A percentile compares a stretch with the other conserved stretches of the same genome.
Evolutionary conservation across 2,329 filamentous ascomycete species (phyloP).

Genomic region (Xylariales sp.): DNA sequence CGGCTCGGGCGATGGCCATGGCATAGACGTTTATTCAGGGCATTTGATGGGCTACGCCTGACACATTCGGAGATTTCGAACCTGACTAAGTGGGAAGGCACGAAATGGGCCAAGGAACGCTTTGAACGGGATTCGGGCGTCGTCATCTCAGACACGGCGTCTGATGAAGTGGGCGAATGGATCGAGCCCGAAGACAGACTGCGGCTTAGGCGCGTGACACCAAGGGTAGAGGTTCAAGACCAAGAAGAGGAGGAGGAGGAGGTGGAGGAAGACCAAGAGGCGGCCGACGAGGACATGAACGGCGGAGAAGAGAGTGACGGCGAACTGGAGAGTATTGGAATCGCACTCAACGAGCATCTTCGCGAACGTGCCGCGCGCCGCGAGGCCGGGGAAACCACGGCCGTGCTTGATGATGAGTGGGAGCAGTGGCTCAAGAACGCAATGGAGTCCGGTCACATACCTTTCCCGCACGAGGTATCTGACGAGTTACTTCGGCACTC

Average conservation of each 20-base stretch:
- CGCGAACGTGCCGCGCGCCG: constrained; percentile 58
- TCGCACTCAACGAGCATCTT: constrained; percentile 60
- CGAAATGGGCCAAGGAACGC: constrained; percentile 75
- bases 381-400: constrained; percentile 53
- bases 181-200: constrained; percentile 40
- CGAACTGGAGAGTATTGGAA: constrained; percentile 53
- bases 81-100: constrained; percentile 79
- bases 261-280: constrained; percentile 26
- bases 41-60: constrained; percentile 65
- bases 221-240: constrained; percentile 22
- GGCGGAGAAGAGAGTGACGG: constrained; percentile 50
- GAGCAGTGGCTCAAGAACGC: constrained; percentile 71
- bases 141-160: constrained; percentile 65
- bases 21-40: constrained; percentile 71
- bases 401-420: constrained; percentile 65
- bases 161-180: constrained; percentile 62
- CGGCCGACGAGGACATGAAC: constrained; percentile 40
- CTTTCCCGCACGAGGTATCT: constrained; percentile 40
- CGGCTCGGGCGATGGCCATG: constrained; percentile 73
- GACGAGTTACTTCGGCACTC: constrained; percentile 35
- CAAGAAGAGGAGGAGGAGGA: constrained; percentile 32
- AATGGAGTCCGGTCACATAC: constrained; percentile 56
- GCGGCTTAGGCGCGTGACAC: constrained; percentile 14
- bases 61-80: constrained; percentile 66
- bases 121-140: constrained; percentile 73